Evolutionary conservation across 768 basidiomycete genomes (phyloP).

Genomic region (Xerocomellus dryophilus): DNA sequence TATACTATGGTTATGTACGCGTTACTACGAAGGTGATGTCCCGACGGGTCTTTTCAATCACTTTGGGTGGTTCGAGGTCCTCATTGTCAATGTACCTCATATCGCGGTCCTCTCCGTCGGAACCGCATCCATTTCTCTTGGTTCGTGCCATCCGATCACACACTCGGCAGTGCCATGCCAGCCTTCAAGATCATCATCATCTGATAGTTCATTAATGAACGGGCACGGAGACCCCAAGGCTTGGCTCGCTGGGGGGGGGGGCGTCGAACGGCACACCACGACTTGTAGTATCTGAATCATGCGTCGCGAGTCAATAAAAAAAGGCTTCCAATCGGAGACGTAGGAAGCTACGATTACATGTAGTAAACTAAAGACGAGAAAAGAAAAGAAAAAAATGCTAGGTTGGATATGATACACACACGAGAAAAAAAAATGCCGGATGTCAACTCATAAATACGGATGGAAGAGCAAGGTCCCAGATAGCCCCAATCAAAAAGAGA

Average conservation of each 20-base stretch:
- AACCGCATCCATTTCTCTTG: neutral
- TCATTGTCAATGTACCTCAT: too few species aligned
- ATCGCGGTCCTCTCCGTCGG: neutral
- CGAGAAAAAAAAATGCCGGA: constrained; percentile 4
- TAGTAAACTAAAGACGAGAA: neutral
- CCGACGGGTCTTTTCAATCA: neutral
- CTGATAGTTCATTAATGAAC: constrained; percentile 8
- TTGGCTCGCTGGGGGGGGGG: neutral
- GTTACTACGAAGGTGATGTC: neutral
- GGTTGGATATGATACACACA: constrained; percentile 15
- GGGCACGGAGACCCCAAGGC: neutral
- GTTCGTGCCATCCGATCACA: neutral
- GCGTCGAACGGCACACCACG: too few species aligned
- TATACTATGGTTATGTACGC: neutral
- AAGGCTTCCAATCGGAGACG: neutral
- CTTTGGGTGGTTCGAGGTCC: neutral
- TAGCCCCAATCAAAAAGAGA: constrained; percentile 1
- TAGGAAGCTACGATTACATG: neutral
- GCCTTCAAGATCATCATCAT: neutral
- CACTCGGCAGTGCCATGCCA: neutral
- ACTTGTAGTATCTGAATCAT: too few species aligned
- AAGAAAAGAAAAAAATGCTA: constrained; percentile 1
- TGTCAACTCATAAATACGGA: constrained; percentile 24
- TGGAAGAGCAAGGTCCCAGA: constrained; percentile 5
- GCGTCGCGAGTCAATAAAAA: neutral